Evolutionary conservation across 352 stramenopile species (phyloP).

Genomic region (Pythium dissotocum): DNA sequence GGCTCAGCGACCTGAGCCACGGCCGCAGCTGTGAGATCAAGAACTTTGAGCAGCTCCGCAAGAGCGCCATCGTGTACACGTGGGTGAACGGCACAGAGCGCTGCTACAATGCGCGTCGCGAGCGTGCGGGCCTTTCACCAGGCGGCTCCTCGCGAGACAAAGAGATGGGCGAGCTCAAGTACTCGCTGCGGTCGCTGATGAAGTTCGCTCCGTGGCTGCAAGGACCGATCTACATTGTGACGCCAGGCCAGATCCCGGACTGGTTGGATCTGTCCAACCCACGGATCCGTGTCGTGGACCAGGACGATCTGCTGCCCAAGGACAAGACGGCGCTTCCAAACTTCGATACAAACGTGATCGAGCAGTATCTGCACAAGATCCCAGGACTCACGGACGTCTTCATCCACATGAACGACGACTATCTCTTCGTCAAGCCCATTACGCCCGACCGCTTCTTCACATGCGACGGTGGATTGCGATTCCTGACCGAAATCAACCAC

Average conservation of each 20-base stretch:
- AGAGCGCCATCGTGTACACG: constrained; percentile 80
- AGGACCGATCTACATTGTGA: constrained; percentile 85
- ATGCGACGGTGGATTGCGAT: constrained; percentile 69
- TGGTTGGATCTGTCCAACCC: constrained; percentile 75
- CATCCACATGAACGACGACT: constrained; percentile 91
- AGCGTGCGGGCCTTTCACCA: constrained; percentile 47
- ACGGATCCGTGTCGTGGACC: constrained; percentile 70
- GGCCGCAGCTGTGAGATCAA: constrained; percentile 55
- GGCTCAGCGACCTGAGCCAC: constrained; percentile 37
- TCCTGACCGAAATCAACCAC: constrained; percentile 84
- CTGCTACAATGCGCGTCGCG: constrained; percentile 72
- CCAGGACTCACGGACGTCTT: constrained; percentile 83
- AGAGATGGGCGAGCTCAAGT: constrained; percentile 88
- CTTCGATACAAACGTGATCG: constrained; percentile 86
- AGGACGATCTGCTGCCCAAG: constrained; percentile 73
- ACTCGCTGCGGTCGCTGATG: constrained; percentile 78
- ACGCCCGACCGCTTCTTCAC: constrained; percentile 82
- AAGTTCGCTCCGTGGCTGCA: constrained; percentile 81
- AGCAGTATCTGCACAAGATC: constrained; percentile 88
- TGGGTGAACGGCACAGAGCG: constrained; percentile 83
- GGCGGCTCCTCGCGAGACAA: constrained; percentile 76
- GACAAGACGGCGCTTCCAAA: constrained; percentile 58
- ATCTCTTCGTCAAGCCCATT: constrained; percentile 82
- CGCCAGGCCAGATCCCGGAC: constrained; percentile 75
- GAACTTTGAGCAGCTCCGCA: constrained; percentile 63